A percentile compares a stretch with the other conserved stretches of the same genome.
Conservation (phyloP, 805 yeast species). For the Debaryomyces tyrocola region DNA sequence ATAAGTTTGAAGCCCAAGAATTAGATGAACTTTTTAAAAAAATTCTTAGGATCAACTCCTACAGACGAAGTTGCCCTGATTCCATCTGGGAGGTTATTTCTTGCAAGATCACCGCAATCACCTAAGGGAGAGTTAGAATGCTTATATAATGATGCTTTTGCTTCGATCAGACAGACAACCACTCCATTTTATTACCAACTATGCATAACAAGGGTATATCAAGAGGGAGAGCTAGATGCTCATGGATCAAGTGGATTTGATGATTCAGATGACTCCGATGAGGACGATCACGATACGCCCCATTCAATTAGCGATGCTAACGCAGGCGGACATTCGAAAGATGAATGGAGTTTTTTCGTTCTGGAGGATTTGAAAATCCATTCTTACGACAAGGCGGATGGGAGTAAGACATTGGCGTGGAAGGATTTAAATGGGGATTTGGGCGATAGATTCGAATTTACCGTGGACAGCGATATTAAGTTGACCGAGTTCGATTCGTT, state of each 20-base stretch:
- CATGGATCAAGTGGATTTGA: conserved; percentile 36
- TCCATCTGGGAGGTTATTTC: conserved; percentile 76
- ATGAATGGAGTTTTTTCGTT: conserved; percentile 72
- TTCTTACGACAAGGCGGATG: conserved; percentile 51
- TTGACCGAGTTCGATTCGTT: conserved; percentile 60
- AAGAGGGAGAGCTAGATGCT: conserved; percentile 65
- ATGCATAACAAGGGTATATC: conserved; percentile 64
- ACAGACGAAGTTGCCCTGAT: conserved; percentile 64
- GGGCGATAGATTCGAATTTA: conserved; percentile 82
- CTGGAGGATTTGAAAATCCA: conserved; percentile 59
- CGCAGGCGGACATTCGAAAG: conserved; percentile 33
- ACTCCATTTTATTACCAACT: conserved; percentile 68
- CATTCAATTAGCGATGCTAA: conserved; percentile 28
- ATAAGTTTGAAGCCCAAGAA: background rate
- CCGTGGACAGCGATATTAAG: conserved; percentile 61
- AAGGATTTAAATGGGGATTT: conserved; percentile 79
- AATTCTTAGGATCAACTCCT: conserved; percentile 56
- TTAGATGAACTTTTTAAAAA: conserved; percentile 69
- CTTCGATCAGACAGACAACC: conserved; percentile 67
- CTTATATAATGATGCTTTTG: conserved; percentile 75
- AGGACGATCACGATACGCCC: conserved; percentile 22
- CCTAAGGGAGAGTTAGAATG: conserved; percentile 89
- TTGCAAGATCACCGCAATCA: conserved; percentile 71
- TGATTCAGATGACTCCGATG: conserved; percentile 44
- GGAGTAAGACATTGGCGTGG: conserved; percentile 70